Evolutionary conservation across 2,329 filamentous ascomycete species (phyloP), one percentile per base, ranked within the genome.

Genomic region (Alternaria angustiovoidea): DNA sequence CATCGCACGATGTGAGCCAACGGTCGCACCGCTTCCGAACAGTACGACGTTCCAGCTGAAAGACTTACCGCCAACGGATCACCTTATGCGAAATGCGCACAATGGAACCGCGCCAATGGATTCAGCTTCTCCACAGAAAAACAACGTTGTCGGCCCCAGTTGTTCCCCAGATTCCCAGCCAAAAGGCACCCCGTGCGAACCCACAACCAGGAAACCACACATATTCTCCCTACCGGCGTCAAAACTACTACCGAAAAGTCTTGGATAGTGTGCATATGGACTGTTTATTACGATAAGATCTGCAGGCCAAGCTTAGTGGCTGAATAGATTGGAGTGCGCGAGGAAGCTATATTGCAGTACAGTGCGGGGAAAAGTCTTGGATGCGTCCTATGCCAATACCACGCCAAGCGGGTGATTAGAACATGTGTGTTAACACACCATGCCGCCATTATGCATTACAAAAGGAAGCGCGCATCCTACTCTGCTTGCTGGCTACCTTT

Each of bases 281-380:
- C 53, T 16, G 48, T 39, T 26, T 46, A 39, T 18, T 38, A 41
- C 38, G 51, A 47, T 43, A 59, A 54, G 65, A 61, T 57, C 57
- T 39, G 46, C 63, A 48, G 14, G 66, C 61, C 60, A 66, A 65
- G 62, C 22, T 53, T 42, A 49, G 38, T 48, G 51, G 54, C 47
- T 39, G 46, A 26, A 42, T 20, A 22, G 20, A 28, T 16, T 32
- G 47, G n/a, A 34, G 39, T 36, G 36, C n/a, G n/a, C 18, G 46
- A n/a, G 54, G 49, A 26, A 46, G 20, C 43, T 47, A 39, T 39
- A 38, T 57, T 63, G 54, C 55, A 42, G 59, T 56, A 54, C 43
- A 34, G 69, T 71, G 69, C 69, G 69, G 69, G 69, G 69, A 67
- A 70, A 64, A 42, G 61, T 52, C 67, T 71, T 65, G 66, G 62